Evolutionary conservation across 495 filamentous ascomycete species (phyloP).

Genomic region (Talaromyces wortmannii): DNA sequence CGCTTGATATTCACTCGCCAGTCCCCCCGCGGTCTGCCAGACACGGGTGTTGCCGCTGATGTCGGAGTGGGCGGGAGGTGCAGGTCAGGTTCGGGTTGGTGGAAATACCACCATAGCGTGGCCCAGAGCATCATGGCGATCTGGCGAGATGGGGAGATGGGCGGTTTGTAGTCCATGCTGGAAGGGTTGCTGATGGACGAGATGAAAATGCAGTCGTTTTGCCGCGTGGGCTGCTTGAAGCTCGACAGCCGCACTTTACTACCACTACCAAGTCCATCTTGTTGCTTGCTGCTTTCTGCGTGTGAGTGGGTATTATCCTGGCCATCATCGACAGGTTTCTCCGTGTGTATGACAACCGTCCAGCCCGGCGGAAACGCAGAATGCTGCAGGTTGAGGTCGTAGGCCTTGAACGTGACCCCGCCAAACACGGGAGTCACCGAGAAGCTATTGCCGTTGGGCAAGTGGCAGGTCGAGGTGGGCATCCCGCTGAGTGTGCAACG

Average conservation of each 20-base stretch:
- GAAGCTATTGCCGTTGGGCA: constrained; percentile 83
- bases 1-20: constrained; percentile 82
- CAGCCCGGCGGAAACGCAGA: constrained; percentile 76
- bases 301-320: constrained; percentile 12
- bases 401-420: constrained; percentile 79
- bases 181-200: constrained; percentile 83
- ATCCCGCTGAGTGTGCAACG: not conserved
- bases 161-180: constrained; percentile 69
- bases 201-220: constrained; percentile 78
- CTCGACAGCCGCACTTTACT: constrained; percentile 40
- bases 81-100: constrained; percentile 45
- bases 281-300: constrained; percentile 8
- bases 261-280: not conserved
- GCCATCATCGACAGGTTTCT: constrained; percentile 40
- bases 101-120: constrained; percentile 95
- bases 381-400: constrained; percentile 61
- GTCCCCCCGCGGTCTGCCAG: constrained; percentile 71
- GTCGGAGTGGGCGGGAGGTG: constrained; percentile 49
- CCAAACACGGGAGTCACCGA: constrained; percentile 79
- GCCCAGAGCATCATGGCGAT: constrained; percentile 97
- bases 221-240: constrained; percentile 66
- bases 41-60: constrained; percentile 54
- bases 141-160: constrained; percentile 71
- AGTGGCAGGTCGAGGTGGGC: constrained; percentile 32
- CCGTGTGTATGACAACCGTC: constrained; percentile 76